Base-by-base conservation (phyloP, 345 rosid genomes). In the Brassica incana region DNA sequence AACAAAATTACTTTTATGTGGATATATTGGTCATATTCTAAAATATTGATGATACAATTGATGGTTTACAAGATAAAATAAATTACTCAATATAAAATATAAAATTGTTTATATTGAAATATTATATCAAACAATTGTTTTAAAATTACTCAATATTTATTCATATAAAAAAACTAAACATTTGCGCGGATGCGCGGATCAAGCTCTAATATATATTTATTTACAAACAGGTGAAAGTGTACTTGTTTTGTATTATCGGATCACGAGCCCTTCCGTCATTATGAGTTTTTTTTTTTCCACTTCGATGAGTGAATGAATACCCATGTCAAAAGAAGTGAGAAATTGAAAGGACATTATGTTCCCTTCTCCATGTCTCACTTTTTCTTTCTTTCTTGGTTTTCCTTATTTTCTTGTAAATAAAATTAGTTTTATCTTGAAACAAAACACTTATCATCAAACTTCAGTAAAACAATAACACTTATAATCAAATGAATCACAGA, bases 191-290 rank as follows among this genome's bases (percentile, higher is more conserved):
- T 30, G 33, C 33, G 33, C 33, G 33, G 33, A 30, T 30, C 33
- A 30, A 30, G 33, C 33, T 30, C 33, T 30, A 38, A 12, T 50
- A 50, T n/a, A 5, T n/a, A 15, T 45, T 25, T 35, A 56, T 56
- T 54, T 65, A 36, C 73, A 43, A 15, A 78, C 77, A 66, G 69
- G 40, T 60, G 75, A 74, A 68, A 68, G 58, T 79, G 82, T 79
- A 79, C 82, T 78, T 79, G 60, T 61, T 48, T 68, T 48, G 18
- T 74, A 62, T 61, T 25, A 30, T 79, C 62, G 82, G 82, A 79
- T 79, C 78, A 79, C 78, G 82, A 79, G 82, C 82, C 78, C 35
- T 73, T 73, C 65, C 74, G 71, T 79, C 82, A 73, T 74, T 67
- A 40, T 68, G 73, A 72, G 38, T 64, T 71, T 36, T 15, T 25